Evolutionary conservation across 1,139 yeast genomes (phyloP).

Genomic region (Petasospora fabianii): DNA sequence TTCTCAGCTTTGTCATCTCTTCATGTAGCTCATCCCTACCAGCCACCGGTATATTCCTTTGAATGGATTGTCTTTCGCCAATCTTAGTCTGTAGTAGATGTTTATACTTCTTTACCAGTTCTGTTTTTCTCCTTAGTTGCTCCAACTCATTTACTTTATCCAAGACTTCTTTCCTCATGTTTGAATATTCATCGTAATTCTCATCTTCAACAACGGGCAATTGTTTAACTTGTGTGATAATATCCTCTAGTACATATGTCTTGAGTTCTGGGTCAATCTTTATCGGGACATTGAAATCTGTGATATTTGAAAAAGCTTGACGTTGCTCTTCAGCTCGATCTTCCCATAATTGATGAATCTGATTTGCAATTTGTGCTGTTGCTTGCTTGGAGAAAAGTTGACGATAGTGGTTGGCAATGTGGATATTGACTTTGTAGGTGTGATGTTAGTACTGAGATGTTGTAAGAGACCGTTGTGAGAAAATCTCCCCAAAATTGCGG

Average conservation of each 20-base stretch:
- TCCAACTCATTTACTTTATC: constrained; percentile 9
- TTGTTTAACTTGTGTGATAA: constrained; percentile 16
- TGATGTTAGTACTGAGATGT: constrained; percentile 1
- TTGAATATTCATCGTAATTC: constrained; percentile 11
- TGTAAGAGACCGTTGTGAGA: background rate
- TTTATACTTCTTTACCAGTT: constrained; percentile 9
- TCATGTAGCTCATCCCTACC: constrained; percentile 13
- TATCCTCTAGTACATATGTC: constrained; percentile 18
- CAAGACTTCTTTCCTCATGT: constrained; percentile 7
- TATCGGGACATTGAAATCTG: constrained; percentile 14
- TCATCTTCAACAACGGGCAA: constrained; percentile 17
- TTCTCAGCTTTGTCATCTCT: constrained; percentile 18
- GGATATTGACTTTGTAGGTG: constrained; percentile 17
- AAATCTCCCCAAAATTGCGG: too few species aligned
- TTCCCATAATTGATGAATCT: constrained; percentile 18
- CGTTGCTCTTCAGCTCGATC: constrained; percentile 9
- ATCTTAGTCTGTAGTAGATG: constrained; percentile 15
- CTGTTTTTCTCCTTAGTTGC: constrained; percentile 8
- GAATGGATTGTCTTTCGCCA: constrained; percentile 18
- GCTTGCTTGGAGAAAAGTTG: constrained; percentile 22
- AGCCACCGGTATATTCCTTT: constrained; percentile 15
- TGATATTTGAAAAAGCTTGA: constrained; percentile 7
- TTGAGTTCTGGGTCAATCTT: constrained; percentile 17
- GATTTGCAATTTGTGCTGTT: constrained; percentile 20
- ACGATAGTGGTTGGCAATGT: constrained; percentile 10